A percentile compares a stretch with the other conserved stretches of the same genome.
Evolutionary conservation across 352 stramenopile genomes (phyloP).

Genomic region (Peronospora destructor): DNA sequence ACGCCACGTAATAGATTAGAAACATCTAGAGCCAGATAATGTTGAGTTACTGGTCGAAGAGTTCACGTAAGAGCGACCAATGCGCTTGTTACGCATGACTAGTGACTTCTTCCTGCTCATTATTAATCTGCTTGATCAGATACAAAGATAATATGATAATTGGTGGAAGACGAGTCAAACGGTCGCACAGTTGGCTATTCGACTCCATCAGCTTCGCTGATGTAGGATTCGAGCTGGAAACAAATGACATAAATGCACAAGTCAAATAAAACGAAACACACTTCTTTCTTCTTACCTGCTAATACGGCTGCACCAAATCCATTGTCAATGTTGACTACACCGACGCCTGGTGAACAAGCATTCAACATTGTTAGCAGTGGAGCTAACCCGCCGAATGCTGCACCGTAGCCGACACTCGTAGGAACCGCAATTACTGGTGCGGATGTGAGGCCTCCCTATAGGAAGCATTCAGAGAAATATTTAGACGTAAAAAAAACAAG

Average conservation of each 20-base stretch:
- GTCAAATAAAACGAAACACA: not conserved
- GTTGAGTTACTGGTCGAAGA: slow-evolving; percentile 1
- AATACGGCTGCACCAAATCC: slow-evolving; percentile 94
- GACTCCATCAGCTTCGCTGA: slow-evolving; percentile 13
- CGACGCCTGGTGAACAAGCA: slow-evolving; percentile 94
- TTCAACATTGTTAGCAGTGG: slow-evolving; percentile 97
- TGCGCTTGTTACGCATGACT: slow-evolving; percentile 30
- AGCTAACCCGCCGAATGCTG: slow-evolving; percentile 86
- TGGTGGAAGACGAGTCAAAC: slow-evolving; percentile 2
- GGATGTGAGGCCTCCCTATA: slow-evolving; percentile 70
- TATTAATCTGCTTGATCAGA: not conserved
- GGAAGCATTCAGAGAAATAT: not conserved
- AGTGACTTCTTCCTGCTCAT: slow-evolving; percentile 10
- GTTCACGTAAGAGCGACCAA: slow-evolving; percentile 16
- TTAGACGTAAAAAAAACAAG: too few species aligned
- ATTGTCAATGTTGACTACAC: slow-evolving; percentile 99
- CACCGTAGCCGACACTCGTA: slow-evolving; percentile 90
- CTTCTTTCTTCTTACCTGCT: slow-evolving; percentile 45
- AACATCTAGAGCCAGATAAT: not conserved
- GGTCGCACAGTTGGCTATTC: slow-evolving; percentile 7
- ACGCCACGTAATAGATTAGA: slow-evolving; percentile 3
- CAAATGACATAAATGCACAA: not conserved
- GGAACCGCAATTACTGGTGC: slow-evolving; percentile 86
- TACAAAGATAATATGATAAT: slow-evolving; percentile 2
- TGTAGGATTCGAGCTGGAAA: slow-evolving; percentile 27